A percentile compares a stretch with the other conserved stretches of the same genome.
These are phyloP conservation scores for Phytopythium kandeliae DNA, from an alignment of 352 stramenopile genomes.

Conservation along the genomic window DNA sequence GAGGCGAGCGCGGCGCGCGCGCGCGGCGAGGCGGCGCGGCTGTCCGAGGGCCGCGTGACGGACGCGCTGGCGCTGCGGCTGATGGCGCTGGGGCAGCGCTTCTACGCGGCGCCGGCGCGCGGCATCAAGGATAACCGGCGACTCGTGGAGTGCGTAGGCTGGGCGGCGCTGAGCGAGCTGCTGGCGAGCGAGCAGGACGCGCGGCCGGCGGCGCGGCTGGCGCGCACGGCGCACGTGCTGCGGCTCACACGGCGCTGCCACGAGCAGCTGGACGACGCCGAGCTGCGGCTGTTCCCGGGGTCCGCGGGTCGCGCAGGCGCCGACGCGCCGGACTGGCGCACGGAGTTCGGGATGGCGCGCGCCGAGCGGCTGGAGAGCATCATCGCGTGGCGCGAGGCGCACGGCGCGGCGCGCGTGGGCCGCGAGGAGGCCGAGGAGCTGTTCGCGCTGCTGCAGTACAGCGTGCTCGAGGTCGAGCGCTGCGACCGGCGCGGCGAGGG, in stretches of 20 bases:
- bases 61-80: not conserved
- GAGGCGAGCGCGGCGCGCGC: not conserved
- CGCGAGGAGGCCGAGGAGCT: not conserved
- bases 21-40: not conserved
- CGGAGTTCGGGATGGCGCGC: not conserved
- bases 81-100: not conserved
- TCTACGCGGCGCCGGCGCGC: not conserved
- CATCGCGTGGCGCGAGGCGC: not conserved
- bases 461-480: not conserved
- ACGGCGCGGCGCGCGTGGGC: not conserved
- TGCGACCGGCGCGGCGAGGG: not conserved
- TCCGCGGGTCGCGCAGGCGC: no score
- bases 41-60: not conserved
- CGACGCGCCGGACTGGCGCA: not conserved
- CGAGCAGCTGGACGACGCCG: not conserved
- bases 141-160: not conserved
- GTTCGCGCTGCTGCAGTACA: not conserved
- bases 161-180: not conserved
- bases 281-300: not conserved
- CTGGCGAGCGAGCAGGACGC: not conserved
- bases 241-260: not conserved
- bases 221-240: slow-evolving; percentile 1
- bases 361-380: not conserved
- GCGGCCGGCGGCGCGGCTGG: not conserved
- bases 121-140: not conserved